A percentile compares a stretch with the other conserved stretches of the same genome.
Conservation (phyloP, 768 basidiomycete genomes). For the Mycena sanguinolenta region DNA sequence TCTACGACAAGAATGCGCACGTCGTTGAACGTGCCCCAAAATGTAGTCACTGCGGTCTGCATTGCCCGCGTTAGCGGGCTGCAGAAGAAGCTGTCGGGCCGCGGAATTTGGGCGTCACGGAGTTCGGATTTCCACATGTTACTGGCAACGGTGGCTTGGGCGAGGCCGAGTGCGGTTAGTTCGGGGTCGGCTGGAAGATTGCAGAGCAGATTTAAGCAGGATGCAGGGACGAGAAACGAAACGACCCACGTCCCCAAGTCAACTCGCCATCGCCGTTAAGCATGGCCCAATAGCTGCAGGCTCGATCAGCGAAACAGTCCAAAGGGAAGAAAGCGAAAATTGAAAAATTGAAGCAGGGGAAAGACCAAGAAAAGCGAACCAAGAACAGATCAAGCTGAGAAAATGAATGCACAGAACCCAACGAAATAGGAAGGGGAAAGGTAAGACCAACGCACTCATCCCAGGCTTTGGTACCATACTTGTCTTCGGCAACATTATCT, state of each 20-base stretch:
- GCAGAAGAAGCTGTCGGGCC: conserved; percentile 69
- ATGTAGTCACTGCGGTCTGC: conserved; percentile 67
- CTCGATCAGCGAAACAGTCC: background rate
- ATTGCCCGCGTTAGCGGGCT: conserved; percentile 77
- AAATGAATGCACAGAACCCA: too few species aligned
- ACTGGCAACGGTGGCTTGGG: conserved; percentile 65
- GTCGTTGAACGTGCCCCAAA: conserved; percentile 52
- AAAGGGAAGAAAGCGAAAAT: background rate
- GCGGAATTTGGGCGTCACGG: conserved; percentile 51
- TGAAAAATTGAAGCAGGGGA: background rate
- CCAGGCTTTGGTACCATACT: conserved; percentile 12
- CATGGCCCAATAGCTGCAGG: conserved; percentile 70
- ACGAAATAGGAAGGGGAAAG: too few species aligned
- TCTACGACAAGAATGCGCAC: conserved; percentile 66
- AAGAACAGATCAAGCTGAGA: too few species aligned
- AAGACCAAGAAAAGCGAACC: too few species aligned
- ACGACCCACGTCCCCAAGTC: conserved; percentile 78
- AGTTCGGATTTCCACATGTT: conserved; percentile 65
- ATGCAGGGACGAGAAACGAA: too few species aligned
- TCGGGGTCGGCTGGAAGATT: conserved; percentile 68
- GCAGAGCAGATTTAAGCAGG: background rate
- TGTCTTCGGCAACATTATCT: background rate
- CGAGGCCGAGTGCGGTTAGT: conserved; percentile 69
- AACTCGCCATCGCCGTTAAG: conserved; percentile 74
- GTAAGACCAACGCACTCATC: conserved; percentile 34